phyloP scores from a whole-genome alignment of 306 rosid species.

The Dryas alaskensis region DNA sequence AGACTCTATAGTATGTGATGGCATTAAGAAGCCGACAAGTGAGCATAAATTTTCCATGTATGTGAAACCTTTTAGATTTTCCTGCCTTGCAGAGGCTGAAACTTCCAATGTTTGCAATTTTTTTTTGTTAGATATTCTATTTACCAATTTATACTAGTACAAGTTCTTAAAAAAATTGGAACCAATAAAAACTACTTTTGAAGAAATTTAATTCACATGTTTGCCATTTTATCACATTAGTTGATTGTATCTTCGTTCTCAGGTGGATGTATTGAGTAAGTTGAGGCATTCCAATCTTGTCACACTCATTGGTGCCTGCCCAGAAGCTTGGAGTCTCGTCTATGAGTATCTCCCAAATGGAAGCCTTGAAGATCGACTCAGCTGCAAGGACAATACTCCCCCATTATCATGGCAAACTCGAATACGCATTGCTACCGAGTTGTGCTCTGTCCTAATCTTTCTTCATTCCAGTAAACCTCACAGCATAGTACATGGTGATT shows the following conservation, averaged over 20 bases:
- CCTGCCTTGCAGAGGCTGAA: background rate
- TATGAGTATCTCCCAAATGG: slow-evolving; percentile 89
- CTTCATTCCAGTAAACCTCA: slow-evolving; percentile 82
- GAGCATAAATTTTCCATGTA: background rate
- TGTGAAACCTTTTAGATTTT: background rate
- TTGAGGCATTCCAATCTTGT: slow-evolving; percentile 81
- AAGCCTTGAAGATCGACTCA: slow-evolving; percentile 84
- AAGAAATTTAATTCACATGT: background rate
- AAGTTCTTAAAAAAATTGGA: background rate
- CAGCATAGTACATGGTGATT: slow-evolving; percentile 74
- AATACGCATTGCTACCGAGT: slow-evolving; percentile 62
- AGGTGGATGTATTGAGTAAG: slow-evolving; percentile 78
- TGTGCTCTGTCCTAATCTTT: slow-evolving; percentile 79
- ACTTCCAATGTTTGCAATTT: background rate
- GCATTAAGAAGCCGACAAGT: background rate
- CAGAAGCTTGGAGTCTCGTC: slow-evolving; percentile 58
- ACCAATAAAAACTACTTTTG: slow-evolving; percentile 9
- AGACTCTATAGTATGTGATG: background rate
- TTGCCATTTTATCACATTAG: slow-evolving; percentile 10
- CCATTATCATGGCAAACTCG: slow-evolving; percentile 89
- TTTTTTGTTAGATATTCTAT: background rate
- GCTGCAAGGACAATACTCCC: slow-evolving; percentile 55
- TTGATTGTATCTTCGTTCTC: slow-evolving; percentile 20
- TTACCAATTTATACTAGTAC: background rate
- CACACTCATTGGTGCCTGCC: slow-evolving; percentile 76